Evolutionary conservation across 495 filamentous ascomycete genomes (phyloP).

Genomic region (Lasiosphaeris hirsuta): DNA sequence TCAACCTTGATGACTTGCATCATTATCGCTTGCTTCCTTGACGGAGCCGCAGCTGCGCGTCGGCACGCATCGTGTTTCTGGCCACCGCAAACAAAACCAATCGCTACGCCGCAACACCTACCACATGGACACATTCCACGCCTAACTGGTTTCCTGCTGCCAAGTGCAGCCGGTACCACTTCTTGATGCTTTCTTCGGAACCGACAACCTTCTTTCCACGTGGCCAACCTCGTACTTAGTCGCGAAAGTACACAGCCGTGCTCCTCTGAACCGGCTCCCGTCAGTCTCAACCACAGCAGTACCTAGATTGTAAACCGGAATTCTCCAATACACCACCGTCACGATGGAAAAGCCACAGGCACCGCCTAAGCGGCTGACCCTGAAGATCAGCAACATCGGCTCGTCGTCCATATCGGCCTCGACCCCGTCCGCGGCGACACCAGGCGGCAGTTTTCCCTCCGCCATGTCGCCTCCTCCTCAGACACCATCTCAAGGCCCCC

Average conservation of each 20-base stretch:
- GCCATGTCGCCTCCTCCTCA: constrained; percentile 25
- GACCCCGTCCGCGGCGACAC: constrained; percentile 10
- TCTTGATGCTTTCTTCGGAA: too few species aligned
- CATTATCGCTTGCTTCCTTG: background rate
- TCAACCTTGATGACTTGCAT: background rate
- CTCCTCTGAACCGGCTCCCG: background rate
- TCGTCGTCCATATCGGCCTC: constrained; percentile 9
- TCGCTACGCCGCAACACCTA: too few species aligned
- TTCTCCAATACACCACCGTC: background rate
- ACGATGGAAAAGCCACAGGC: constrained; percentile 19
- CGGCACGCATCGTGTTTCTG: too few species aligned
- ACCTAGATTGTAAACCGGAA: too few species aligned
- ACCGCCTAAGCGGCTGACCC: constrained; percentile 21
- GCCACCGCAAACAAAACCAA: too few species aligned
- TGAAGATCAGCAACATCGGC: constrained; percentile 22
- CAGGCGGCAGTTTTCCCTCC: constrained; percentile 8
- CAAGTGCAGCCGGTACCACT: too few species aligned
- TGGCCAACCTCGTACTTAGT: background rate
- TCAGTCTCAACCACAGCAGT: too few species aligned
- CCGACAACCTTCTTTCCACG: too few species aligned
- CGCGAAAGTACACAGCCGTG: background rate
- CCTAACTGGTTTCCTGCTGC: too few species aligned
- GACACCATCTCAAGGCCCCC: constrained; percentile 39
- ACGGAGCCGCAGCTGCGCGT: too few species aligned
- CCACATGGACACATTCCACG: too few species aligned